These are phyloP conservation scores for Suillus cothurnatus DNA, from an alignment of 768 basidiomycete genomes.

Conservation along the genomic window DNA sequence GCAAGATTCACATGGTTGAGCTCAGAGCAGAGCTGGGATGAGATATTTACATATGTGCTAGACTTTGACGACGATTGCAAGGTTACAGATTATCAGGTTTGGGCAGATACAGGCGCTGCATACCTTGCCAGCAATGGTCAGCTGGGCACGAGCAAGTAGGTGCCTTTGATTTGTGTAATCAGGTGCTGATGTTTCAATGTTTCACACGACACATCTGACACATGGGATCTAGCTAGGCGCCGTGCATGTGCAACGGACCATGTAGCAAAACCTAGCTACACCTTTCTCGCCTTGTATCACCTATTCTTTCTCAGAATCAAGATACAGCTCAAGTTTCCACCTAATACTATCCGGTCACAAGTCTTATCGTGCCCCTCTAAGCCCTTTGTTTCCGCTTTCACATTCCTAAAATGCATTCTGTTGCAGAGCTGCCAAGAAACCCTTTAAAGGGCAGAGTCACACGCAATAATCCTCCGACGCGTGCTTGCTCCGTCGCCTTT, in stretches of 20 bases:
- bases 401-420: not conserved
- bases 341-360: not conserved
- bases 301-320: not conserved
- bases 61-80: conserved; percentile 61
- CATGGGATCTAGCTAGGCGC: not conserved
- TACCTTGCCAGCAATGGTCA: conserved; percentile 59
- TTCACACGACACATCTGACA: not conserved
- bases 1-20: conserved; percentile 59
- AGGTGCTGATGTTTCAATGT: not conserved
- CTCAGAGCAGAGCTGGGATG: conserved; percentile 58
- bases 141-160: conserved; percentile 22
- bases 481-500: not conserved
- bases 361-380: not conserved
- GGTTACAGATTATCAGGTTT: conserved; percentile 63
- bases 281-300: not conserved
- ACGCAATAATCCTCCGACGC: not conserved
- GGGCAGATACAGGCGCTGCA: conserved; percentile 68
- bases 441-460: not conserved
- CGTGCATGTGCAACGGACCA: not conserved
- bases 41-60: conserved; percentile 60
- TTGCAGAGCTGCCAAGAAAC: not conserved
- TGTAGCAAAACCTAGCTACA: not conserved
- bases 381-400: not conserved
- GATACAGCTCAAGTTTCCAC: not conserved
- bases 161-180: not conserved